phyloP scores from a whole-genome alignment of 371 early-diverging fungal genomes.

The Rhizomucor pusillus region DNA sequence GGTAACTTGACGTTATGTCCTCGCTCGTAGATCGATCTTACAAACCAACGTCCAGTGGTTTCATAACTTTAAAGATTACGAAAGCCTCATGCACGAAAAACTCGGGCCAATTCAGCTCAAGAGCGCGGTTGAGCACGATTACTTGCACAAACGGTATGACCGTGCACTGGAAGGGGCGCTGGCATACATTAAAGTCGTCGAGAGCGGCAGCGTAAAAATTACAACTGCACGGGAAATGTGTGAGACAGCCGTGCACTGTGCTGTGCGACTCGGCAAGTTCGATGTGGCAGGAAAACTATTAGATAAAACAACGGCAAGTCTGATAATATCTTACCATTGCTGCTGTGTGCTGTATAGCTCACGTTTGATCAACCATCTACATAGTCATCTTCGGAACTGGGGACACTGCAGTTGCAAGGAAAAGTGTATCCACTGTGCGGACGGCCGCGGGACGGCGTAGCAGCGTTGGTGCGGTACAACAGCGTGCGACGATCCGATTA shows the following conservation, averaged over 20 bases:
- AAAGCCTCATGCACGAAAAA: slow-evolving; percentile 33
- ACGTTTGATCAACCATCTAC: background rate
- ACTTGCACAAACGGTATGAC: slow-evolving; percentile 37
- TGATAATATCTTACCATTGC: background rate
- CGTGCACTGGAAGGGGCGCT: slow-evolving; percentile 29
- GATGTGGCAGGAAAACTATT: slow-evolving; percentile 29
- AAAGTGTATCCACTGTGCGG: slow-evolving; percentile 33
- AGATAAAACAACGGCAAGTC: slow-evolving; percentile 29
- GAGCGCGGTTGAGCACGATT: slow-evolving; percentile 40
- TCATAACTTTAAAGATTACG: slow-evolving; percentile 20
- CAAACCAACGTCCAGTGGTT: slow-evolving; percentile 31
- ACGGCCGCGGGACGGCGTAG: slow-evolving; percentile 29
- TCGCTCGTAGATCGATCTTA: background rate
- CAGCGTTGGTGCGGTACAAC: slow-evolving; percentile 30
- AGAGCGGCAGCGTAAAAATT: slow-evolving; percentile 31
- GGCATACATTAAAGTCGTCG: slow-evolving; percentile 27
- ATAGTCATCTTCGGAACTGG: slow-evolving; percentile 33
- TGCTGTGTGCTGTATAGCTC: no score
- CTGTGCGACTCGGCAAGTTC: slow-evolving; percentile 22
- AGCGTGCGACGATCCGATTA: slow-evolving; percentile 35
- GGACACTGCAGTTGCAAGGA: slow-evolving; percentile 27
- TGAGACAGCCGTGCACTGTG: slow-evolving; percentile 43
- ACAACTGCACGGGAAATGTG: slow-evolving; percentile 33
- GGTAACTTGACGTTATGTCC: slow-evolving; percentile 16
- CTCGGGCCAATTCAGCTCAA: slow-evolving; percentile 44